Evolutionary conservation across 352 stramenopile species (phyloP), one percentile per base, ranked within the genome.

Genomic region (Phytophthora palmivora): DNA sequence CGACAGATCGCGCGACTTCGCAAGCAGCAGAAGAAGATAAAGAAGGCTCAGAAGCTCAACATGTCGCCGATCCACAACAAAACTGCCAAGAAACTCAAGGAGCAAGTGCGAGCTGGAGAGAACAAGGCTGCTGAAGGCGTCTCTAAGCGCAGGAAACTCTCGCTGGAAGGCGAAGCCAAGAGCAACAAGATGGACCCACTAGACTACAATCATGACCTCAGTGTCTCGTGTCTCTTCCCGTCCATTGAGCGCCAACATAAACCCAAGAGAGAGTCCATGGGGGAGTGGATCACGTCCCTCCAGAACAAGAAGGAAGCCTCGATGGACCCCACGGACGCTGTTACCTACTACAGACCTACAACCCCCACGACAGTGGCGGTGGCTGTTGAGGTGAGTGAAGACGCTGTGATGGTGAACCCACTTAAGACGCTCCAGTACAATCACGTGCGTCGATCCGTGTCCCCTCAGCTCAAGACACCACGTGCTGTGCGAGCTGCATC

Each of bases 1-100:
- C 79, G 77, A 39, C 58, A 78, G 58, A 90, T 92, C 22, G 62
- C 84, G 48, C 69, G 69, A 9, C 50, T 75, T 14, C 78, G 72
- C 22, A 63, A 72, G 47, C 50, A 76, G 58, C 63, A 74, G 41
- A 63, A 74, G 57, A 67, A 58, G 36, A 37, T 57, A 14, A 67
- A 67, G 51, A 53, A 51, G 28, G 12, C 33, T 1, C 19, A 65
- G 36, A 65, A 63, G 18, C 58, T 70, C 30, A 58, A 42, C 15
- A 69, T 60, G 39, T 65, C 57, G 33, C 42, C 39, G 21, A 21
- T 26, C 5, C 22, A 38, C 19, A 63, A 61, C 53, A 76, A 84
- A 59, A 76, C 73, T 37, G 34, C 58, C 38, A 76, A 71, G 69
- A 82, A 82, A 58, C 52, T 77, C 51, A 76, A 72, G 56, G 38